These are phyloP conservation scores for Daedalea quercina DNA, from an alignment of 768 basidiomycete species.

Conservation along the genomic window DNA sequence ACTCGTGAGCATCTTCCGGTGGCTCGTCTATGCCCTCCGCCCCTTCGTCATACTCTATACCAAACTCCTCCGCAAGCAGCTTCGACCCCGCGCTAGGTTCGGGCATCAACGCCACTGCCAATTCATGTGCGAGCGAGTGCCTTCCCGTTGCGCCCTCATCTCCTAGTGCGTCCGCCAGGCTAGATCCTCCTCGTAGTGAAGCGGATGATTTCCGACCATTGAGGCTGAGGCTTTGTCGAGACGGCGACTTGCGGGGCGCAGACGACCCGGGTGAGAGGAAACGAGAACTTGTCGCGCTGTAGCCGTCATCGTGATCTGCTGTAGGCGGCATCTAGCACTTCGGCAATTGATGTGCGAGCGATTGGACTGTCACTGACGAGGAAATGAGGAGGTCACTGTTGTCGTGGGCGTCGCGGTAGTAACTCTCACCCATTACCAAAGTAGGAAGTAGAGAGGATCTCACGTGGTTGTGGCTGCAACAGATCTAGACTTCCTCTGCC, in stretches of 20 bases:
- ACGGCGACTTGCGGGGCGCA: constrained; percentile 24
- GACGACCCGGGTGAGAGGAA: constrained; percentile 22
- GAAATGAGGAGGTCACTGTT: not conserved
- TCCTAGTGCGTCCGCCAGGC: constrained; percentile 29
- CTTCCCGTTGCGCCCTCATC: constrained; percentile 39
- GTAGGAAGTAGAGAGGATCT: not conserved
- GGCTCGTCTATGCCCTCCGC: constrained; percentile 72
- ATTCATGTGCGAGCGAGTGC: constrained; percentile 80
- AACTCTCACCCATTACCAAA: not conserved
- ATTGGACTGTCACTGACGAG: not conserved
- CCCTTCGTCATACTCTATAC: constrained; percentile 84
- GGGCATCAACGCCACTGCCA: constrained; percentile 82
- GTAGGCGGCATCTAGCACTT: not conserved
- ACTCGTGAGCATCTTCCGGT: constrained; percentile 20
- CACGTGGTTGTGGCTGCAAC: not conserved
- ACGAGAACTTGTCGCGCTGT: constrained; percentile 14
- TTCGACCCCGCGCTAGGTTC: constrained; percentile 76
- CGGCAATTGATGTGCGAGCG: not conserved
- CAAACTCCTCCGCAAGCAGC: constrained; percentile 81
- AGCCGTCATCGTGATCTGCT: not conserved
- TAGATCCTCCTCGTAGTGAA: constrained; percentile 39
- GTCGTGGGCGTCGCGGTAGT: not conserved
- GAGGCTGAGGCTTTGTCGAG: constrained; percentile 22
- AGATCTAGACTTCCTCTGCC: no score
- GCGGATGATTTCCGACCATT: constrained; percentile 40